These are phyloP conservation scores for Jacaranda copaia DNA, from an alignment of 257 asterid genomes.

Conservation along the genomic window DNA sequence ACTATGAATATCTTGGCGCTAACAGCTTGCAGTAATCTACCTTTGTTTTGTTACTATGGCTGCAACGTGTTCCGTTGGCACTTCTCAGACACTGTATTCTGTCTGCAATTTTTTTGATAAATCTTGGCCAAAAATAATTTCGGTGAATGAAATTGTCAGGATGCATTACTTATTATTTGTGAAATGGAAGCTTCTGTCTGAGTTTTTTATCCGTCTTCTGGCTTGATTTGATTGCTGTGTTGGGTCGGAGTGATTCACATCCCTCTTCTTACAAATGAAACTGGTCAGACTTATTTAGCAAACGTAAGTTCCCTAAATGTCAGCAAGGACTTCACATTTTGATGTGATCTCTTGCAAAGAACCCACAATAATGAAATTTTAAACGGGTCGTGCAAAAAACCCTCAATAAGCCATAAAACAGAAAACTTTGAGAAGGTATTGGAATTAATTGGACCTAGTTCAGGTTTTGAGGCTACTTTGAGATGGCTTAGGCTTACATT, in stretches of 20 bases:
- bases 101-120: background rate
- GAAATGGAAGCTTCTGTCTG: background rate
- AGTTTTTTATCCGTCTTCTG: too few species aligned
- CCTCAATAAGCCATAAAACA: too few species aligned
- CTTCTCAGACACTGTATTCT: background rate
- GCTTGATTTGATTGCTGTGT: too few species aligned
- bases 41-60: background rate
- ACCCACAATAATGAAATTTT: background rate
- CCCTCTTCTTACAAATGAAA: background rate
- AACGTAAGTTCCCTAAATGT: background rate
- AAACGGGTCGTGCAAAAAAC: background rate
- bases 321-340: background rate
- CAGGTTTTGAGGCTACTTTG: background rate
- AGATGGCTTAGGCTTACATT: conserved; percentile 5
- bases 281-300: background rate
- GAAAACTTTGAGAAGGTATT: background rate
- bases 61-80: background rate
- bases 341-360: background rate
- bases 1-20: background rate
- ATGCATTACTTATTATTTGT: background rate
- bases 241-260: too few species aligned
- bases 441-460: background rate
- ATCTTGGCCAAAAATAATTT: background rate
- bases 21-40: background rate
- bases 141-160: background rate